phyloP scores from a whole-genome alignment of 305 asterid genomes.

The Fraxinus velutina region DNA sequence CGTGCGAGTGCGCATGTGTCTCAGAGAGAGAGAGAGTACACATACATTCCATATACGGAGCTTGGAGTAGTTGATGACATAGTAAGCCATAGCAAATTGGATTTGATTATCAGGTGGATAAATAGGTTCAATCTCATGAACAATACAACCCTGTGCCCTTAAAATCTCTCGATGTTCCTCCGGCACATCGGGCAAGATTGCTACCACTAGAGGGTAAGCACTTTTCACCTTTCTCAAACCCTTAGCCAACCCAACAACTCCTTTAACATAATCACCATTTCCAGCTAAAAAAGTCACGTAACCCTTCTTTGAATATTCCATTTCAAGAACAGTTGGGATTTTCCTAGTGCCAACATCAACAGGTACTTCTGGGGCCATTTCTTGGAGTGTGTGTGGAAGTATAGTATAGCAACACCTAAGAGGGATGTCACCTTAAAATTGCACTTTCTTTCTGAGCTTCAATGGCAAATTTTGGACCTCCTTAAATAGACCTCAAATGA shows the following conservation, averaged over 20 bases:
- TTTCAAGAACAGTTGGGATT: conserved; percentile 3
- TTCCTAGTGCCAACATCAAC: conserved; percentile 14
- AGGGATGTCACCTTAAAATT: conserved; percentile 17
- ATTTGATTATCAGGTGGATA: neutral
- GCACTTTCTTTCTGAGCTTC: conserved; percentile 26
- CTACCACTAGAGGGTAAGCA: conserved; percentile 4
- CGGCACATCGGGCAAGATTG: neutral
- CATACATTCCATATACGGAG: conserved; percentile 22
- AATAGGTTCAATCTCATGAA: conserved; percentile 2
- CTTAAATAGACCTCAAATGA: conserved; percentile 34
- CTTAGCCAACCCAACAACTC: conserved; percentile 5
- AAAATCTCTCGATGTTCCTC: neutral
- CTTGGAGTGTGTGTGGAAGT: neutral
- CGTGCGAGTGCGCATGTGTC: no score
- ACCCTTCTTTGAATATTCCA: conserved; percentile 23
- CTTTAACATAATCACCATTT: neutral
- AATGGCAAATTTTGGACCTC: conserved; percentile 1
- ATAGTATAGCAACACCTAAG: conserved; percentile 5
- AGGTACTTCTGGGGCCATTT: conserved; percentile 29
- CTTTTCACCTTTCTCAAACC: neutral
- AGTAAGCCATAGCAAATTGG: neutral
- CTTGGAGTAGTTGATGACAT: neutral
- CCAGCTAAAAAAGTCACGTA: conserved; percentile 3
- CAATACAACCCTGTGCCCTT: conserved; percentile 7
- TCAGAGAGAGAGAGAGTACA: neutral